Evolutionary conservation across 768 basidiomycete species (phyloP).

Genomic region (Dendrothele bispora): DNA sequence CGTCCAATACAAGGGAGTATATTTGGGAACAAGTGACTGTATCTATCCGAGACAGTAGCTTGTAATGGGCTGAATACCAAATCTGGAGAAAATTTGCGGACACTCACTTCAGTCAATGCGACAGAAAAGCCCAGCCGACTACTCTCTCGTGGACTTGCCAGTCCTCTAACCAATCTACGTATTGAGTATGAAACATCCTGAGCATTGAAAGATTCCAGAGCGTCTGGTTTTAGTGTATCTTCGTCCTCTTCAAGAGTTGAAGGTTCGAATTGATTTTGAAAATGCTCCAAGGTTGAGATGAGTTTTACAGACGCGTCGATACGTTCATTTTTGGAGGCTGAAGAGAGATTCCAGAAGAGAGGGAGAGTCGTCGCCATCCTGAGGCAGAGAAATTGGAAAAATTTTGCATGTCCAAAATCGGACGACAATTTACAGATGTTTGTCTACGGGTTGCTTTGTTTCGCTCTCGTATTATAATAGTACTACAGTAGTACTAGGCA

Average conservation of each 20-base stretch:
- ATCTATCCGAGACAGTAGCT: conserved; percentile 79
- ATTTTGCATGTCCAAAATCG: too few relatives aligned
- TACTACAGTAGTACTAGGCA: too few relatives aligned
- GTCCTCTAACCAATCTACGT: conserved; percentile 79
- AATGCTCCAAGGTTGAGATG: conserved; percentile 76
- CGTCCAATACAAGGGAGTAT: conserved; percentile 68
- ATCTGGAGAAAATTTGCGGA: background rate
- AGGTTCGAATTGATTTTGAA: conserved; percentile 64
- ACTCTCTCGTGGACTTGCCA: conserved; percentile 91
- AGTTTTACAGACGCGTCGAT: conserved; percentile 86
- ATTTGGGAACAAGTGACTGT: conserved; percentile 81
- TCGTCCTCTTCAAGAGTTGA: conserved; percentile 50
- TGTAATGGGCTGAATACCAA: conserved; percentile 6
- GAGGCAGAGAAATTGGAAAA: too few relatives aligned
- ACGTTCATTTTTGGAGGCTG: conserved; percentile 74
- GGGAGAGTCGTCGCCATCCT: conserved; percentile 85
- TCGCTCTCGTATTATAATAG: too few relatives aligned
- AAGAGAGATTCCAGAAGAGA: conserved; percentile 93
- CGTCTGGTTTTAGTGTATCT: conserved; percentile 43
- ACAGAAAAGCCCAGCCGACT: conserved; percentile 95
- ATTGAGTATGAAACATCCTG: conserved; percentile 94
- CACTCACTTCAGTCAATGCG: conserved; percentile 85
- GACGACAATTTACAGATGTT: too few relatives aligned
- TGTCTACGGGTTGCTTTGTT: too few relatives aligned
- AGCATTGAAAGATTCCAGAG: conserved; percentile 69